Conservation (phyloP, 106 monocot species). For the Dendrobium huoshanense region DNA sequence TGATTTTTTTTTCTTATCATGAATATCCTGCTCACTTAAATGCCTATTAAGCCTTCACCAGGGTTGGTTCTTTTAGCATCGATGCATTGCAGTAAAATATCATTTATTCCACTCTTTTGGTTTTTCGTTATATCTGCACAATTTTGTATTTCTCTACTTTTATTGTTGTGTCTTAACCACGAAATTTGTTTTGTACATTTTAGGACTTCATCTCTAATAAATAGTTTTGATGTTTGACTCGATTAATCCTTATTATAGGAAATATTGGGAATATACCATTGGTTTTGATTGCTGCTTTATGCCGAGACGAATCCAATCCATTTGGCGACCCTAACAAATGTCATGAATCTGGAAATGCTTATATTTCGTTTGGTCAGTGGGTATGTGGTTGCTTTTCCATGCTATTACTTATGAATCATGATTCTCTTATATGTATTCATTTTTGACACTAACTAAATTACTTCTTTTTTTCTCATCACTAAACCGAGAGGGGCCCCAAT, state of each 20-base stretch:
- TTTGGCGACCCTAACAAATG: conserved; percentile 66
- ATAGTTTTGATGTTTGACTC: background rate
- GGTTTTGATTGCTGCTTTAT: conserved; percentile 67
- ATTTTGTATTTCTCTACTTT: background rate
- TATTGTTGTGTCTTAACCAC: background rate
- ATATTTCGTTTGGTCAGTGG: conserved; percentile 81
- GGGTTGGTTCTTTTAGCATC: background rate
- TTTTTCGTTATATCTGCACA: background rate
- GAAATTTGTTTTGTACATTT: background rate
- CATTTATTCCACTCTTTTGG: background rate
- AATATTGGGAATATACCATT: conserved; percentile 79
- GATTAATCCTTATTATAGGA: conserved; percentile 27
- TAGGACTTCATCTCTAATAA: background rate
- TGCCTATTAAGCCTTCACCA: too few relatives aligned
- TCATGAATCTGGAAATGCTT: conserved; percentile 65
- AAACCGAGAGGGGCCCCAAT: background rate
- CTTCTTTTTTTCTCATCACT: background rate
- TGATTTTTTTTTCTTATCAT: too few relatives aligned
- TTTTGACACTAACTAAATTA: background rate
- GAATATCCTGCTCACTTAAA: too few relatives aligned
- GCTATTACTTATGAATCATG: background rate
- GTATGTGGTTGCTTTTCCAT: conserved; percentile 19
- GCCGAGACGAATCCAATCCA: conserved; percentile 59
- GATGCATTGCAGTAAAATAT: background rate
- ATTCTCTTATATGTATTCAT: background rate